Conservation (phyloP, 768 basidiomycete genomes). For the Termitomyces eurrhizus region DNA sequence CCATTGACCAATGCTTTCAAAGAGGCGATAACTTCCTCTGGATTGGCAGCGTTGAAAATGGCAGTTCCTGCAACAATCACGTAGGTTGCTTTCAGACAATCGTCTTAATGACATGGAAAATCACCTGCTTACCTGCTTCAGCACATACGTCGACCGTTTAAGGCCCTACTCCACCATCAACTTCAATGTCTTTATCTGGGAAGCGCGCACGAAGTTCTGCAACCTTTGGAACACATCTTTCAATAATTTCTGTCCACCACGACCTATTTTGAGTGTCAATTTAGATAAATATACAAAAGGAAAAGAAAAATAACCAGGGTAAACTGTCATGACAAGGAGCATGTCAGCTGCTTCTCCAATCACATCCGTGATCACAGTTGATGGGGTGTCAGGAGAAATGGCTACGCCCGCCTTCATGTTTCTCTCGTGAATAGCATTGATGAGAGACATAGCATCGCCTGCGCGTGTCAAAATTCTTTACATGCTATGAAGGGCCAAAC, state of each 20-base stretch:
- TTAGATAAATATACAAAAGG: neutral
- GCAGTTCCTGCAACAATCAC: conserved; percentile 98
- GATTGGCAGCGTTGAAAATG: conserved; percentile 79
- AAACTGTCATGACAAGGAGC: conserved; percentile 98
- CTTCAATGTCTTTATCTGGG: conserved; percentile 94
- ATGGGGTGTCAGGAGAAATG: conserved; percentile 93
- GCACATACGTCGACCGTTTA: conserved; percentile 87
- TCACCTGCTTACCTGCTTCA: conserved; percentile 60
- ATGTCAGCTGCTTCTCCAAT: conserved; percentile 85
- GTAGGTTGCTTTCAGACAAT: conserved; percentile 26
- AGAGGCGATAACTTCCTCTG: conserved; percentile 69
- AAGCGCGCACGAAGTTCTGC: conserved; percentile 85
- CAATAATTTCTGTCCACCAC: conserved; percentile 94
- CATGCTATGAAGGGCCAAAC: conserved; percentile 9
- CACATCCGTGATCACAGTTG: conserved; percentile 80
- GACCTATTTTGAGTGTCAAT: conserved; percentile 41
- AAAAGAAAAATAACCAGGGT: conserved; percentile 53
- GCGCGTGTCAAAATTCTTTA: neutral
- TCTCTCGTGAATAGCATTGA: conserved; percentile 73
- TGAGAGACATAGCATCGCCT: conserved; percentile 74
- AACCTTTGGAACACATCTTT: conserved; percentile 91
- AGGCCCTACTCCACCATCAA: conserved; percentile 96
- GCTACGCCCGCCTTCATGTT: conserved; percentile 95
- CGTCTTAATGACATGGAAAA: neutral
- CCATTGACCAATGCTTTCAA: conserved; percentile 68